Base-by-base conservation (phyloP, 2,329 filamentous ascomycete species). In the Phyllosticta ampelicida region DNA sequence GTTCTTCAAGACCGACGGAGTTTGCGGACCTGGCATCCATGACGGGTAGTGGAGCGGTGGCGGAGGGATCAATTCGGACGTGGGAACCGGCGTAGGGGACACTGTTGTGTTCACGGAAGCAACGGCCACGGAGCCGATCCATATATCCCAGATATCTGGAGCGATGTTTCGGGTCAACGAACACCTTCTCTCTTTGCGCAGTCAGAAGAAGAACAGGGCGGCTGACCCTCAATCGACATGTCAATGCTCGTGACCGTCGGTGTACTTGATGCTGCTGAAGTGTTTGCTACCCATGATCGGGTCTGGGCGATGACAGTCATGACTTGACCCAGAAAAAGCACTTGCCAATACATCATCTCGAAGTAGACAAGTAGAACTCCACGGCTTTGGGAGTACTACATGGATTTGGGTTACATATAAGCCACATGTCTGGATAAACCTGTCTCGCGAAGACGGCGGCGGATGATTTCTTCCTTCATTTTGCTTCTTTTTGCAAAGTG, bases 1-100 rank as follows among this genome's bases (percentile, higher is more conserved):
- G 54, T 68, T 70, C 61, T 68, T 70, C 18, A 59, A 16, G 48
- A 62, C 60, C 21, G 64, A 51, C 1, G 66, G 67, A 6, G 65
- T 65, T 60, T 71, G 69, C 44, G 64, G 65, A 23, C 69, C 68
- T 8, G 60, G 60, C 1, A 69, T 67, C 51, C 71, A 71, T 9
- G 66, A 61, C 2, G 66, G 60, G 51, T 70, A 71, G 57, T 67
- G 68, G 1, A 71, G 59, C 5, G 67, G 61, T 50, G 68, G 70
- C 10, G 70, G 70, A 6, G 65, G 69, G 13, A 71, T 63, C 10
- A 73, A 63, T 36, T 67, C 70, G 26, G 62, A 65, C 13, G 67
- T 67, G 1, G 72, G 67, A 8, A 73, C 65, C 13, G 71, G 68
- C 6, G 71, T 72, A 3, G 56, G 56, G 9, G 56, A 53, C 30